Evolutionary conservation across 2,329 filamentous ascomycete species (phyloP), one percentile per base, ranked within the genome.

Genomic region (Purpureocillium lavendulum): DNA sequence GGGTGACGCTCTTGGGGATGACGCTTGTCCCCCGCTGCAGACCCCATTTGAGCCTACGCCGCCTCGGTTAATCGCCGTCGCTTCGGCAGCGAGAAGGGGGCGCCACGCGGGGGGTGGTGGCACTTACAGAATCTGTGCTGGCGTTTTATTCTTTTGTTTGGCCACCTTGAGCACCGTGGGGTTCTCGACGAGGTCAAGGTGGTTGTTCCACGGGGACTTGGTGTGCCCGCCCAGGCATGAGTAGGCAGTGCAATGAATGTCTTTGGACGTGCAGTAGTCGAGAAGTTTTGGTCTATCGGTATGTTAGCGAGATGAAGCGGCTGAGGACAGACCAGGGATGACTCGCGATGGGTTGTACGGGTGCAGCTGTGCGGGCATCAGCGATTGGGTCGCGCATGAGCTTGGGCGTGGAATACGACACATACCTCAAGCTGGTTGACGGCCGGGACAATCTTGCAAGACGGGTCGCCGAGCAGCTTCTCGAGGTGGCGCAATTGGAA

Each of bases 401-500:
- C n/a, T 5, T 26, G 21, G 6, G 21, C 21, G 10, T 26, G 6
- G 21, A 26, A 26, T 10, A 26, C 21, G 6, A 10, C 21, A 26
- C 21, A 26, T 26, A 26, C 21, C 64, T 89, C 85, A 57, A 87
- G 75, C 64, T 92, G 85, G 73, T 90, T 88, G 48, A 87, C 84
- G n/a, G 83, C 82, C 11, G 75, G 75, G 36, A 70, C 61, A 47
- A 73, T 62, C 68, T 86, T 87, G 62, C 72, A 75, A 40, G 84
- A 35, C 9, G 76, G 71, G 50, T 83, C 75, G 49, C 73, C 77
- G 45, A 92, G 69, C 41, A 92, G 72, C 60, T 77, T 84, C 71
- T 90, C 83, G 29, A 92, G 68, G 64, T 92, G 85, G 61, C 70
- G 77, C 59, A 89, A 86, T 46, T 73, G 82, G 59, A 92, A 92